Evolutionary conservation across 2,329 filamentous ascomycete species (phyloP).

Genomic region (Fusarium robinianum): DNA sequence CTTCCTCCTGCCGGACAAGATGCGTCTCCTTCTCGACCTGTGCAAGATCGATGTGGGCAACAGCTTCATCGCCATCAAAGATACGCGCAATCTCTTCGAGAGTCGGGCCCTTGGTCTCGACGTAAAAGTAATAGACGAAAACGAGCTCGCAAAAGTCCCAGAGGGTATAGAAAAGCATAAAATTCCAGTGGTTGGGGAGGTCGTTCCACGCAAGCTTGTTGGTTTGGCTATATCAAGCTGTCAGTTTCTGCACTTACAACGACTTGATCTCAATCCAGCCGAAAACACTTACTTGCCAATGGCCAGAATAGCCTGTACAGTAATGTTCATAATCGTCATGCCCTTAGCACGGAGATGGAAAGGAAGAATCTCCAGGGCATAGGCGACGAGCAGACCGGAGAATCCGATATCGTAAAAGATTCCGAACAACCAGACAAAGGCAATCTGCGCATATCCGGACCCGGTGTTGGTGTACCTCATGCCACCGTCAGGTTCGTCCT

Average conservation of each 20-base stretch:
- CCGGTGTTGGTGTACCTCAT: slow-evolving; percentile 45
- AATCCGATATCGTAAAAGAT: slow-evolving; percentile 65
- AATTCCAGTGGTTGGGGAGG: slow-evolving; percentile 64
- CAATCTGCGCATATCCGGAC: slow-evolving; percentile 59
- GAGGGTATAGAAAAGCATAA: slow-evolving; percentile 68
- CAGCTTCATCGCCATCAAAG: slow-evolving; percentile 68
- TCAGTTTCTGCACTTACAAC: background rate
- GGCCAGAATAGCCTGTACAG: slow-evolving; percentile 63
- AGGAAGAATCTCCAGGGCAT: slow-evolving; percentile 62
- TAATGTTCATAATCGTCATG: slow-evolving; percentile 68
- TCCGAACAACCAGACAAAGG: slow-evolving; percentile 63
- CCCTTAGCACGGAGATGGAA: slow-evolving; percentile 63
- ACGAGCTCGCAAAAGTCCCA: slow-evolving; percentile 65
- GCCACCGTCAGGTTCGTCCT: slow-evolving; percentile 26
- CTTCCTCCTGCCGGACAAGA: slow-evolving; percentile 34
- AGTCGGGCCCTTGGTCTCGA: slow-evolving; percentile 72
- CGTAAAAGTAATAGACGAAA: slow-evolving; percentile 69
- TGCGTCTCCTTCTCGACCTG: slow-evolving; percentile 59
- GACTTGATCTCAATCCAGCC: background rate
- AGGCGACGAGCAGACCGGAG: slow-evolving; percentile 61
- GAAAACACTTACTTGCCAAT: slow-evolving; percentile 59
- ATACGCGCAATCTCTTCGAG: slow-evolving; percentile 66
- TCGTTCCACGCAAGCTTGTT: slow-evolving; percentile 67
- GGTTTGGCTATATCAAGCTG: slow-evolving; percentile 53
- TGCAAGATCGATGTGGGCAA: slow-evolving; percentile 58